These are phyloP conservation scores for Cephaloascus albidus DNA, from an alignment of 805 yeast genomes.

Conservation along the genomic window DNA sequence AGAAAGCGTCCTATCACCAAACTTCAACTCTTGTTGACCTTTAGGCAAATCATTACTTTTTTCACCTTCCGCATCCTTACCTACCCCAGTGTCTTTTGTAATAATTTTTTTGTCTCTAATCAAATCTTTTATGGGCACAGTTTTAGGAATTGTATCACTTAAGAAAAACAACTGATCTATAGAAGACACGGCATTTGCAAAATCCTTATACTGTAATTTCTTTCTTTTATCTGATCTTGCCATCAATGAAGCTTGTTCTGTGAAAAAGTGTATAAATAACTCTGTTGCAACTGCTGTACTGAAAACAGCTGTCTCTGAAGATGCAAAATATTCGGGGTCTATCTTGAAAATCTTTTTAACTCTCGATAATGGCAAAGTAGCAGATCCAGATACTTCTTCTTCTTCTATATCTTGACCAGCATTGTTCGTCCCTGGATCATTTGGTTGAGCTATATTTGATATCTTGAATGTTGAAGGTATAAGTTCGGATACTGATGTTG, in stretches of 20 bases:
- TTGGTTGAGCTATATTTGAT: too few relatives aligned
- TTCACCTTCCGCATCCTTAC: conserved; percentile 4
- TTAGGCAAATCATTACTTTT: conserved; percentile 14
- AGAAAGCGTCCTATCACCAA: conserved; percentile 6
- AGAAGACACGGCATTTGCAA: conserved; percentile 50
- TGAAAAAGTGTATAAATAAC: conserved; percentile 56
- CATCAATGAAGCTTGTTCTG: conserved; percentile 59
- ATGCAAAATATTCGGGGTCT: conserved; percentile 63
- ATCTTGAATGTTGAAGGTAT: too few relatives aligned
- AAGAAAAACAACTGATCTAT: conserved; percentile 57
- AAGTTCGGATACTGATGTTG: too few relatives aligned
- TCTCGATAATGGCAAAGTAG: conserved; percentile 53
- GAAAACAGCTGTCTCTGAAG: conserved; percentile 65
- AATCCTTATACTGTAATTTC: conserved; percentile 62
- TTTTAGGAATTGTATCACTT: conserved; percentile 58
- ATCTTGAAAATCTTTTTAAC: conserved; percentile 65
- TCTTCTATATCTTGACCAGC: too few relatives aligned
- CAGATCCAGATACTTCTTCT: conserved; percentile 13
- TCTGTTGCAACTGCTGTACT: conserved; percentile 75
- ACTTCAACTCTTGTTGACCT: conserved; percentile 31
- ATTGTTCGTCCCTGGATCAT: too few relatives aligned
- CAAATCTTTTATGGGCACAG: conserved; percentile 39
- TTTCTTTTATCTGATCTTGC: conserved; percentile 62
- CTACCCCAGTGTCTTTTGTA: conserved; percentile 1
- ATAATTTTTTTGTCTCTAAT: conserved; percentile 30